Conservation (phyloP, 345 rosid species). For the Lepidium sativum region DNA sequence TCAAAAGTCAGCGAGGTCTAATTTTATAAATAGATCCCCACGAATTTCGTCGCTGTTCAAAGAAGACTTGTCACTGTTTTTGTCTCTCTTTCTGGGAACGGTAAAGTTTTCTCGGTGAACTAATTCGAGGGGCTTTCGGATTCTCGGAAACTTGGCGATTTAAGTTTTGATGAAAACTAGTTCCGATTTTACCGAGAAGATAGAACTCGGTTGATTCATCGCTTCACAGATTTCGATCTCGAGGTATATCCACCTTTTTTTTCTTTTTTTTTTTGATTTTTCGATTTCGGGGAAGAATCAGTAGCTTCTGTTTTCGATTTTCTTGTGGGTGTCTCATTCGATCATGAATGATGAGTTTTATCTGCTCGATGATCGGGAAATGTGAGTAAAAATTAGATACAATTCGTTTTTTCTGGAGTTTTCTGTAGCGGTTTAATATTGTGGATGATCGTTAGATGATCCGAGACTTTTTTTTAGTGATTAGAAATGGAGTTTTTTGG, state of each 20-base stretch:
- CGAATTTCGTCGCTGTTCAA: constrained; percentile 17
- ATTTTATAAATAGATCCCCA: neutral
- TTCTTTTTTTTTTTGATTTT: neutral
- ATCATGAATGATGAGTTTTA: neutral
- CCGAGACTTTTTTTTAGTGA: neutral
- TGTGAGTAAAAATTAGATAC: neutral
- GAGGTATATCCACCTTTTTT: neutral
- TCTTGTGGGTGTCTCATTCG: neutral
- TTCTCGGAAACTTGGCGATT: constrained; percentile 12
- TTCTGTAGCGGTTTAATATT: neutral
- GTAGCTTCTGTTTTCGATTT: neutral
- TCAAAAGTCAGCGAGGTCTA: constrained; percentile 8
- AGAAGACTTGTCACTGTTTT: constrained; percentile 16
- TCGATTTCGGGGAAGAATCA: constrained; percentile 4
- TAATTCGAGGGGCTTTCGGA: neutral
- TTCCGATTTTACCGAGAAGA: neutral
- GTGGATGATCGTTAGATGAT: neutral
- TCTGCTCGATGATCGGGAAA: neutral
- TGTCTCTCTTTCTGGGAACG: neutral
- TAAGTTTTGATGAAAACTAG: neutral
- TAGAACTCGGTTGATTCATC: neutral
- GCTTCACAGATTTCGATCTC: neutral
- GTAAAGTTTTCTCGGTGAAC: neutral
- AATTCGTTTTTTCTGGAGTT: neutral
- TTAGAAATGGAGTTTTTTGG: neutral